These are phyloP conservation scores for Nakaseomyces kungkrabaensis DNA, from an alignment of 1,139 yeast species.

Conservation along the genomic window DNA sequence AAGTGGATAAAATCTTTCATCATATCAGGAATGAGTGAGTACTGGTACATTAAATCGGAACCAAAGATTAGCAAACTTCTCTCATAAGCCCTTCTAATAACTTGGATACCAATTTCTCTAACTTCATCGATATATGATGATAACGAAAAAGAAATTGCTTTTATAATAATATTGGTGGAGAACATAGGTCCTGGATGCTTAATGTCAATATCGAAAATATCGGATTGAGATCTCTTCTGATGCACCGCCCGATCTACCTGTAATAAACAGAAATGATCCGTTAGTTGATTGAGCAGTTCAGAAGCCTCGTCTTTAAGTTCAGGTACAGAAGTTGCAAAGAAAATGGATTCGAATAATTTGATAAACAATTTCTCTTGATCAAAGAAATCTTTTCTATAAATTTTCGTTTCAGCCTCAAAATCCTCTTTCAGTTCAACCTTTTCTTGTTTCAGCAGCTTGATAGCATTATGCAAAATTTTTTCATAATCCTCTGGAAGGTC, in stretches of 20 bases:
- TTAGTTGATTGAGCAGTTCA: constrained; percentile 49
- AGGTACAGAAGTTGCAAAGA: constrained; percentile 65
- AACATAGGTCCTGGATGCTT: constrained; percentile 68
- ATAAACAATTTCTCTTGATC: constrained; percentile 41
- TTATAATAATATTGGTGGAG: constrained; percentile 60
- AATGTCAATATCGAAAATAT: constrained; percentile 66
- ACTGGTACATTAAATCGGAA: constrained; percentile 52
- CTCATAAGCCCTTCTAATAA: constrained; percentile 52
- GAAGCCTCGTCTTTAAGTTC: constrained; percentile 66
- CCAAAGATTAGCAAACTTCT: constrained; percentile 65
- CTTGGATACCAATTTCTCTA: constrained; percentile 57
- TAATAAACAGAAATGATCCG: constrained; percentile 70
- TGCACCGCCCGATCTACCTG: constrained; percentile 66
- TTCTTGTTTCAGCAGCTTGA: constrained; percentile 41
- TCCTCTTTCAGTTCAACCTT: constrained; percentile 31
- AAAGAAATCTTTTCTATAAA: constrained; percentile 42
- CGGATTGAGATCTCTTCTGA: constrained; percentile 58
- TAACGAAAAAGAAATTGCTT: constrained; percentile 70
- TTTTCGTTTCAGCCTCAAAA: constrained; percentile 34
- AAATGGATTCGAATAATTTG: constrained; percentile 57
- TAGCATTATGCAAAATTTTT: constrained; percentile 39
- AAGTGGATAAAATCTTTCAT: constrained; percentile 79
- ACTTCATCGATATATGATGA: constrained; percentile 69
- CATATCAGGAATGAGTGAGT: constrained; percentile 68
- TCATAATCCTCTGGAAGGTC: constrained; percentile 52